Conservation (phyloP, 441 rosid genomes). For the Bocquillonia castaneifolia region DNA sequence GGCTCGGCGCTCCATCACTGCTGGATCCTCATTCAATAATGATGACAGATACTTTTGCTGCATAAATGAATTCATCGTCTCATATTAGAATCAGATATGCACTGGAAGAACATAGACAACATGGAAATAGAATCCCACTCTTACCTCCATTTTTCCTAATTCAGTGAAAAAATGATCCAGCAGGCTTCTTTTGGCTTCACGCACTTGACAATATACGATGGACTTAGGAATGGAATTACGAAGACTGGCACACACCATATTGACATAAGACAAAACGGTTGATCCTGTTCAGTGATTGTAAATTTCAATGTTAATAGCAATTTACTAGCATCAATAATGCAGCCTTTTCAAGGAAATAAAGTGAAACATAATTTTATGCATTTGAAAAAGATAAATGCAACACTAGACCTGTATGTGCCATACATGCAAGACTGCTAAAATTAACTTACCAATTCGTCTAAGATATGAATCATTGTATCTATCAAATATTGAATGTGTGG, state of each 20-base stretch:
- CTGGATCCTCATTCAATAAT: constrained; percentile 87
- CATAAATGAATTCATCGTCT: constrained; percentile 15
- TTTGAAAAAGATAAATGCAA: neutral
- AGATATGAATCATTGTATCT: constrained; percentile 86
- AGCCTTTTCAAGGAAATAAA: too few relatives aligned
- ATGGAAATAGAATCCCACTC: constrained; percentile 1
- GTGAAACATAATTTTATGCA: too few relatives aligned
- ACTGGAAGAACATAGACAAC: neutral
- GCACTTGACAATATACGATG: constrained; percentile 86
- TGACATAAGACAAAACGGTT: constrained; percentile 80
- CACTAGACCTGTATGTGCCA: neutral
- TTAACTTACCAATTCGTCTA: constrained; percentile 73
- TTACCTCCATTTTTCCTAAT: constrained; percentile 84
- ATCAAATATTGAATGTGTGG: constrained; percentile 87
- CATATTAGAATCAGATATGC: neutral
- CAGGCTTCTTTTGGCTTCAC: constrained; percentile 85
- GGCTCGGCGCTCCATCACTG: constrained; percentile 82
- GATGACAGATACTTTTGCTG: constrained; percentile 82
- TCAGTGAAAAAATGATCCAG: constrained; percentile 88
- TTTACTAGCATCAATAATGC: too few relatives aligned
- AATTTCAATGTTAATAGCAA: neutral
- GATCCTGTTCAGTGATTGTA: constrained; percentile 47
- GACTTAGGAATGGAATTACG: constrained; percentile 92
- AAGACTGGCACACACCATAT: constrained; percentile 77
- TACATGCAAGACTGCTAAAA: neutral